These are phyloP conservation scores for Venturia effusa DNA, from an alignment of 2,329 filamentous ascomycete species.

Conservation along the genomic window DNA sequence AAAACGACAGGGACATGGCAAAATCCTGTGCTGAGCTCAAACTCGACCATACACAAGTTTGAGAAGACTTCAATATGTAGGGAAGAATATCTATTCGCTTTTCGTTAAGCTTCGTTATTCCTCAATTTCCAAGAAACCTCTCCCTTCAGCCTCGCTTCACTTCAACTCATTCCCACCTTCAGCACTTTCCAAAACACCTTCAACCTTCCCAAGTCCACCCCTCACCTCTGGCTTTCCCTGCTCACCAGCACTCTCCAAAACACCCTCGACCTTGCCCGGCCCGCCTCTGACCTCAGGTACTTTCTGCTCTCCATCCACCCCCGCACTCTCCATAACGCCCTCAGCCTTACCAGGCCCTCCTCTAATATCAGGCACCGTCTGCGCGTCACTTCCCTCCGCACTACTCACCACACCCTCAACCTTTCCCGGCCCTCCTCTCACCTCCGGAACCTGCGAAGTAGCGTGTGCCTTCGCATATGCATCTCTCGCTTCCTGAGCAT, in stretches of 20 bases:
- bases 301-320: not conserved
- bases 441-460: not conserved
- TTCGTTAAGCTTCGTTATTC: not conserved
- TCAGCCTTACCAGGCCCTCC: not conserved
- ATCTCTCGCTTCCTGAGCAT: not conserved
- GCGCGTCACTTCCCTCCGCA: not conserved
- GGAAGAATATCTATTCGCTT: too few relatives aligned
- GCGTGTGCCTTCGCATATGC: not conserved
- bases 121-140: not conserved
- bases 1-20: too few relatives aligned
- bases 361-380: not conserved
- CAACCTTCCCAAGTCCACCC: not conserved
- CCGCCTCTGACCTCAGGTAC: not conserved
- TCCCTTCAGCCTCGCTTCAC: not conserved
- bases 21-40: too few relatives aligned
- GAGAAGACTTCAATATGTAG: too few relatives aligned
- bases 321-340: conserved; percentile 1
- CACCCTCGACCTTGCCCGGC: not conserved
- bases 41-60: too few relatives aligned
- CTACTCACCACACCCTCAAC: not conserved
- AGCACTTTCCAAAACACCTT: not conserved
- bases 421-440: not conserved
- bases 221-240: not conserved
- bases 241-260: not conserved
- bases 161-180: not conserved